Evolutionary conservation across 2,329 filamentous ascomycete genomes (phyloP).

Genomic region (Botrytis fabae): DNA sequence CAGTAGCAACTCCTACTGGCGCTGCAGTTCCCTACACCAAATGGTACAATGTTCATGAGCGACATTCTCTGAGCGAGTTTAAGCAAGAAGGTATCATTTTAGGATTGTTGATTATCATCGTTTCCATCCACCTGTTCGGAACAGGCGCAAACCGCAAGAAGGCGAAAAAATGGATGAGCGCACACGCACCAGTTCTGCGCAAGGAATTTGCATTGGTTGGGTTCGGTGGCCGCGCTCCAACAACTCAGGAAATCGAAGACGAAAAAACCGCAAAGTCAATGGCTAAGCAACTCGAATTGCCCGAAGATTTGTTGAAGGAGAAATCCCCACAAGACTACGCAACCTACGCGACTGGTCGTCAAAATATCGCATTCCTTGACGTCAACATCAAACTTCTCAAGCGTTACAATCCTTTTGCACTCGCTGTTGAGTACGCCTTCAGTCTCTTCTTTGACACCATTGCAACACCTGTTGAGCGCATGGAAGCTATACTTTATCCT

Average conservation of each 20-base stretch:
- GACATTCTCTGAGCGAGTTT: constrained; percentile 81
- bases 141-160: constrained; percentile 76
- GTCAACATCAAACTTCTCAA: constrained; percentile 50
- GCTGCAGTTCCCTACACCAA: constrained; percentile 72
- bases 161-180: constrained; percentile 76
- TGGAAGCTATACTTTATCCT: constrained; percentile 78
- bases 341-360: constrained; percentile 85
- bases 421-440: constrained; percentile 64
- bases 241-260: constrained; percentile 49
- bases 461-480: constrained; percentile 65
- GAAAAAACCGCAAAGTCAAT: constrained; percentile 44
- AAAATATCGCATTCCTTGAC: constrained; percentile 91
- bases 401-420: constrained; percentile 37
- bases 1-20: constrained; percentile 48
- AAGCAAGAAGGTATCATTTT: constrained; percentile 82
- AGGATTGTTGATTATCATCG: constrained; percentile 69
- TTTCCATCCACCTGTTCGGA: constrained; percentile 79
- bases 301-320: constrained; percentile 71
- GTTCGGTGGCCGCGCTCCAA: constrained; percentile 58
- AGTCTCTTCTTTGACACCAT: constrained; percentile 81
- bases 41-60: constrained; percentile 98
- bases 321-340: constrained; percentile 84
- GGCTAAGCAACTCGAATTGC: constrained; percentile 44
- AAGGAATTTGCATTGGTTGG: constrained; percentile 87
- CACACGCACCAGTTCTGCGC: constrained; percentile 69